phyloP scores from a whole-genome alignment of 805 yeast species.

The Hanseniaspora meyeri region DNA sequence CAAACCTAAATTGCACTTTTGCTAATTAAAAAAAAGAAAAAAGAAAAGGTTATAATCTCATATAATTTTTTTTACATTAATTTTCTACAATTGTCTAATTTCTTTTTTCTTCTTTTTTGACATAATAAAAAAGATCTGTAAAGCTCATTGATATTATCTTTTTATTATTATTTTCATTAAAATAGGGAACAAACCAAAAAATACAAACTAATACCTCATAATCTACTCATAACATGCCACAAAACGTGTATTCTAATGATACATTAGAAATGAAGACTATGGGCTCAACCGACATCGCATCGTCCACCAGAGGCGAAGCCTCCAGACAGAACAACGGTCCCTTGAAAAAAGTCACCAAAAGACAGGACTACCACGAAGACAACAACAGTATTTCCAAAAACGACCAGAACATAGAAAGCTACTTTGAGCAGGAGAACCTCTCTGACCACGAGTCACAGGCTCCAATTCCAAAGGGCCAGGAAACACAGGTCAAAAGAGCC shows the following conservation, averaged over 20 bases:
- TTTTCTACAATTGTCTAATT: too few relatives aligned
- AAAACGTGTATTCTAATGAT: conserved; percentile 2
- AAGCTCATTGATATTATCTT: too few relatives aligned
- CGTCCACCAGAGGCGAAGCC: background rate
- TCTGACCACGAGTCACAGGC: conserved; percentile 16
- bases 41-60: too few relatives aligned
- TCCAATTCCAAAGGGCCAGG: conserved; percentile 18
- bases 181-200: too few relatives aligned
- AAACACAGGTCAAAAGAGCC: conserved; percentile 42
- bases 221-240: background rate
- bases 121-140: too few relatives aligned
- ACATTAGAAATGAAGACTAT: conserved; percentile 7
- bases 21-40: background rate
- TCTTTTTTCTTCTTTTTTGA: too few relatives aligned
- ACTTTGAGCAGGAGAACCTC: background rate
- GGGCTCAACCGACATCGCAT: background rate
- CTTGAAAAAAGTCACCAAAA: conserved; percentile 7
- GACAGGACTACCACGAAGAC: conserved; percentile 9
- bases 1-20: too few relatives aligned
- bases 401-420: background rate
- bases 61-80: too few relatives aligned
- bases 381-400: background rate
- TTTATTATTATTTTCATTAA: too few relatives aligned
- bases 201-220: too few relatives aligned
- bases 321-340: background rate